Evolutionary conservation across 2,329 filamentous ascomycete species (phyloP).

Genomic region (Cladorrhinum sp.): DNA sequence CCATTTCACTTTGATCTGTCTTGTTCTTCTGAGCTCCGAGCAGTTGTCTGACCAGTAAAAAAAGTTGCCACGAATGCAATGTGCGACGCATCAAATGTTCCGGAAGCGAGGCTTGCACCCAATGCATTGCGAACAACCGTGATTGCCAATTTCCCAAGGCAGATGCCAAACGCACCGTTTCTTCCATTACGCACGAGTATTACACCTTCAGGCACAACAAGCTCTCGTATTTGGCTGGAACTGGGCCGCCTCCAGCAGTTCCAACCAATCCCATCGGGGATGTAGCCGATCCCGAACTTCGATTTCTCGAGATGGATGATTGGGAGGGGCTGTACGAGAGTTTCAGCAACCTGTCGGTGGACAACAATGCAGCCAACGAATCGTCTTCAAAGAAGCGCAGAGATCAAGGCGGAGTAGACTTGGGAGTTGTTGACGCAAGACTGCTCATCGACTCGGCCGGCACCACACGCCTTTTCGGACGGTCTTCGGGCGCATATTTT

Average conservation of each 20-base stretch:
- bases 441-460: slow-evolving; percentile 45
- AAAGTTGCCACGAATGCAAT: slow-evolving; percentile 53
- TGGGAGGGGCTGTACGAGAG: not conserved
- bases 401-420: not conserved
- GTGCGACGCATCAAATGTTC: slow-evolving; percentile 51
- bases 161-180: slow-evolving; percentile 26
- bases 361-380: too few relatives aligned
- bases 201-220: not conserved
- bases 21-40: slow-evolving; percentile 31
- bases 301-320: not conserved
- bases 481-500: slow-evolving; percentile 49
- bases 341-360: too few relatives aligned
- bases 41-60: not conserved
- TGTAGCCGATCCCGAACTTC: not conserved
- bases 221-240: not conserved
- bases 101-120: slow-evolving; percentile 46
- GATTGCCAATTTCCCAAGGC: slow-evolving; percentile 45
- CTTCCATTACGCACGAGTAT: not conserved
- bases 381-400: too few relatives aligned
- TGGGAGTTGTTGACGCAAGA: slow-evolving; percentile 34
- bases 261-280: not conserved
- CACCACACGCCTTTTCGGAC: slow-evolving; percentile 45
- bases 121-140: slow-evolving; percentile 42
- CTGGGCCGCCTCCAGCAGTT: not conserved
- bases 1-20: not conserved